Percentiles rank a stretch among this genome's conserved stretches.
Conservation (phyloP, 306 rosid genomes). For the Prunus dulcis region DNA sequence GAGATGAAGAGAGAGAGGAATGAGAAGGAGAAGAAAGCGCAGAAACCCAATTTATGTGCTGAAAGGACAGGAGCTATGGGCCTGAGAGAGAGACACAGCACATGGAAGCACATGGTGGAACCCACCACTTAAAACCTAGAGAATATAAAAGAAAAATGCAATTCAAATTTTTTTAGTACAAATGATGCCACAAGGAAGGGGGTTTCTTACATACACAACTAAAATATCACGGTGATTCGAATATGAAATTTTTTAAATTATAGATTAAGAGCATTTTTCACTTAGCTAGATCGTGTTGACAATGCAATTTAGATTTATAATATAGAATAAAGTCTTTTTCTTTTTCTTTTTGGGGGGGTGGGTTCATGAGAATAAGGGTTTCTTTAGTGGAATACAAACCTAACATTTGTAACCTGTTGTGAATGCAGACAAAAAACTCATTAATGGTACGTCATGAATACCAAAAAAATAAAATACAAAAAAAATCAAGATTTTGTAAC, state of each 20-base stretch:
- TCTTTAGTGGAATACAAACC: conserved; percentile 58
- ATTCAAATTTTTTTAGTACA: not conserved
- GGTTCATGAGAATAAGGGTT: conserved; percentile 26
- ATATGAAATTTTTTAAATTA: too few relatives aligned
- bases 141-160: conserved; percentile 23
- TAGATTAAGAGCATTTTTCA: too few relatives aligned
- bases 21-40: conserved; percentile 41
- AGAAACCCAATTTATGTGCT: conserved; percentile 65
- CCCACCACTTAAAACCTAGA: conserved; percentile 73
- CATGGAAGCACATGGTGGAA: conserved; percentile 94
- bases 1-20: conserved; percentile 17
- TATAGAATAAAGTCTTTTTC: too few relatives aligned
- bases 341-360: fast-evolving
- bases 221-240: not conserved
- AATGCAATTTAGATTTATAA: too few relatives aligned
- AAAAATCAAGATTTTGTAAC: too few relatives aligned
- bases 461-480: too few relatives aligned
- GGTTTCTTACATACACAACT: too few relatives aligned
- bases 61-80: conserved; percentile 59
- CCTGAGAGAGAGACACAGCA: conserved; percentile 76
- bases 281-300: fast-evolving
- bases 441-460: conserved; percentile 35
- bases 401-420: conserved; percentile 50
- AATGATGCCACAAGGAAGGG: fast-evolving
- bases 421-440: conserved; percentile 53